A percentile compares a stretch with the other conserved stretches of the same genome.
These are phyloP conservation scores for Fusarium incarnatum DNA, from an alignment of 2,329 filamentous ascomycete species.

Conservation along the genomic window DNA sequence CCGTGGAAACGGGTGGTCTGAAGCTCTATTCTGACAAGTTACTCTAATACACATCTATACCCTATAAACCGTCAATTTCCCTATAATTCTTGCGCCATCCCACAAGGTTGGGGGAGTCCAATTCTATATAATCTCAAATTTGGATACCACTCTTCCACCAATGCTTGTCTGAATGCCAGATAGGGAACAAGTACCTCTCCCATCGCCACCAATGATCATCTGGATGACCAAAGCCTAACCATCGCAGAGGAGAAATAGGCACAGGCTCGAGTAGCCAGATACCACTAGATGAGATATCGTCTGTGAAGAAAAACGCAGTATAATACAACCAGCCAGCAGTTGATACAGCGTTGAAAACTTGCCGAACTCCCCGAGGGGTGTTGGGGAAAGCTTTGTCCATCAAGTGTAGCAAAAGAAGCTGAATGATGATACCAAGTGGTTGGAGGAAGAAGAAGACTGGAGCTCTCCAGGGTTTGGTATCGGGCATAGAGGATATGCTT, in stretches of 20 bases:
- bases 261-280: slow-evolving; percentile 86
- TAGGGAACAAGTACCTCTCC: slow-evolving; percentile 63
- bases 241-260: slow-evolving; percentile 78
- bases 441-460: slow-evolving; percentile 79
- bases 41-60: slow-evolving; percentile 3
- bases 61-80: neutral
- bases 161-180: slow-evolving; percentile 67
- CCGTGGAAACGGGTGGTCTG: neutral
- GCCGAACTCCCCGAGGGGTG: slow-evolving; percentile 60
- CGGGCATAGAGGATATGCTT: slow-evolving; percentile 72
- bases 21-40: neutral
- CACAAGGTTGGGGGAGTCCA: neutral
- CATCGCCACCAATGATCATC: slow-evolving; percentile 77
- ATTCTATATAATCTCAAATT: slow-evolving; percentile 38
- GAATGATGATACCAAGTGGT: slow-evolving; percentile 71
- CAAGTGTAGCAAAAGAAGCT: slow-evolving; percentile 57
- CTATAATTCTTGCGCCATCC: neutral
- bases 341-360: slow-evolving; percentile 70
- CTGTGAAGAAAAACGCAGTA: slow-evolving; percentile 73
- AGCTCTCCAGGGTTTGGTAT: slow-evolving; percentile 63
- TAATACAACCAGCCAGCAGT: slow-evolving; percentile 74
- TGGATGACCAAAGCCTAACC: slow-evolving; percentile 70
- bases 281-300: slow-evolving; percentile 80
- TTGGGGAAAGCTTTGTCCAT: slow-evolving; percentile 53
- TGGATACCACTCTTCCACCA: slow-evolving; percentile 68